Conservation (phyloP, 1,284 basidiomycete species). For the Hortiboletus rubellus region DNA sequence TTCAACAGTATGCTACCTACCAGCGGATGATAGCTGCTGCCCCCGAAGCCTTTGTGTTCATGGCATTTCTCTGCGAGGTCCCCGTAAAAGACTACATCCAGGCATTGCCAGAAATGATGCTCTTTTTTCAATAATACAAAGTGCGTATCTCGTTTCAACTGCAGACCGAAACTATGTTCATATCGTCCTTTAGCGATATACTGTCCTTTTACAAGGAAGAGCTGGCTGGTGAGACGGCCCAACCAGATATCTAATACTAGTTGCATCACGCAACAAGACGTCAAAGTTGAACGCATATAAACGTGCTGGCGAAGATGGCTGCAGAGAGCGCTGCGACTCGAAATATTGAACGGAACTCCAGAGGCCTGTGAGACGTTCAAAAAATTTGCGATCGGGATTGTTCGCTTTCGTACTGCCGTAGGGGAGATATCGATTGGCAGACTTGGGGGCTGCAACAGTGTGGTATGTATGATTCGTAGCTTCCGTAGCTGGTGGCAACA, state of each 20-base stretch:
- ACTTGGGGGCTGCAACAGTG: conserved; percentile 12
- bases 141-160: conserved; percentile 19
- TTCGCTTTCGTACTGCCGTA: conserved; percentile 21
- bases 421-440: conserved; percentile 16
- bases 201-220: conserved; percentile 43
- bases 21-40: conserved; percentile 25
- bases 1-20: conserved; percentile 25
- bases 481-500: neutral
- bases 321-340: neutral
- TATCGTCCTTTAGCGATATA: conserved; percentile 28
- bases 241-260: conserved; percentile 29
- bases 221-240: conserved; percentile 27
- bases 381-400: conserved; percentile 19
- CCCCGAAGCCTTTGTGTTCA: conserved; percentile 24
- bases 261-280: conserved; percentile 18
- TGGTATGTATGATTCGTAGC: neutral
- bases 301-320: conserved; percentile 20
- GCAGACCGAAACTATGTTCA: neutral
- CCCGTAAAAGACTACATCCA: conserved; percentile 28
- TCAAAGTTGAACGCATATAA: conserved; percentile 25
- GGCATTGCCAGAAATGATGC: conserved; percentile 27
- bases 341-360: conserved; percentile 9
- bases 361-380: conserved; percentile 20
- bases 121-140: conserved; percentile 28
- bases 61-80: conserved; percentile 28